Evolutionary conservation across 768 basidiomycete species (phyloP), one percentile per base, ranked within the genome.

Genomic region (Serpula lacrymans): DNA sequence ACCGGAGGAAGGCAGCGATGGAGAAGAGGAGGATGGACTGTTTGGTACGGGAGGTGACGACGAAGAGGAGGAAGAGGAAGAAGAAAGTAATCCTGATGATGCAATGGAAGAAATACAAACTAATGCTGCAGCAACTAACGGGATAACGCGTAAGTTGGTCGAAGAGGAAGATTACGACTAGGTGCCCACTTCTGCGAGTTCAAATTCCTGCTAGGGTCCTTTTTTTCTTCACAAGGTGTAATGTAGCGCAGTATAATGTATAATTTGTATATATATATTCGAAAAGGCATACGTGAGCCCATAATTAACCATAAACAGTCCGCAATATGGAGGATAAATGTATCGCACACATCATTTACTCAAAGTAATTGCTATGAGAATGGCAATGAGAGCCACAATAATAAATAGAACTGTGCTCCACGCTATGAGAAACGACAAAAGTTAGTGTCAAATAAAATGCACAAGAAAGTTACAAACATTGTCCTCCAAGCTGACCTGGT

Each of bases 81-180:
- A 64, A 26, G 72, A 72, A 12, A 76, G 59, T 16, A 58, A 47
- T 33, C 54, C 42, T 7, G 75, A 74, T 44, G 88, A 89, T 41
- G 81, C 70, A 3, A 88, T 88, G 86, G 86, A 88, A 48, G 85
- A 88, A 46, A 78, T 86, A 3, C 76, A 82, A 51, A 62, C 63
- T 17, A 74, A 80, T 3, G 53, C 65, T 29, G 48, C 70, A 29
- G 67, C 64, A 6, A 64, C 71, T 9, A 82, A 82, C 44, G 87
- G 84, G 17, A 68, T 79, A 36, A 88, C 87, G 57, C 72, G 88
- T 28, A 88, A 89, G 59, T 63, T 90, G 34, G 82, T 88, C 2
- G 88, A 91, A 56, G 88, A 89, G 52, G 88, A 91, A 47, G 88
- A 91, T 53, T 91, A 91, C 47, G 88, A 90, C 57, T 87, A 66